These are phyloP conservation scores for Rhizomucor pusillus DNA, from an alignment of 371 early-diverging fungal species.

Conservation along the genomic window DNA sequence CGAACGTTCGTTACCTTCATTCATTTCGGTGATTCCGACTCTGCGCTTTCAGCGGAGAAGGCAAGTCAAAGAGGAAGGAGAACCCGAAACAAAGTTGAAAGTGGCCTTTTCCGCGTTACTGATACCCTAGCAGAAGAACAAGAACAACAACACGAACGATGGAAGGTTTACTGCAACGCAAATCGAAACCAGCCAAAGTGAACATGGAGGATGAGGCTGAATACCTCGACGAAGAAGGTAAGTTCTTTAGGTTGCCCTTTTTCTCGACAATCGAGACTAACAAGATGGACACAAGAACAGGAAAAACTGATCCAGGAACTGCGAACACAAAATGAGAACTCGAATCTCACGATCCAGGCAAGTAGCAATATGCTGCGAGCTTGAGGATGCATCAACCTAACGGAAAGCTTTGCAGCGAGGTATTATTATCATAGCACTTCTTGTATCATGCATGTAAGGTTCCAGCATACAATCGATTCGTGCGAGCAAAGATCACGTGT, in stretches of 20 bases:
- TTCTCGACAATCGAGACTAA: background rate
- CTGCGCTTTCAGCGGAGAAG: too few relatives aligned
- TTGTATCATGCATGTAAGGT: conserved; percentile 25
- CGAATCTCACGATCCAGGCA: conserved; percentile 33
- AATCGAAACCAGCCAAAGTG: background rate
- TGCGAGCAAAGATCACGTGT: too few relatives aligned
- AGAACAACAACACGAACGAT: too few relatives aligned
- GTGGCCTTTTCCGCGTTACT: too few relatives aligned
- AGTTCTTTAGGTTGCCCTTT: background rate
- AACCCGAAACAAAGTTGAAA: too few relatives aligned
- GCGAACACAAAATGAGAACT: conserved; percentile 29
- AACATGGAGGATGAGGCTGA: conserved; percentile 28
- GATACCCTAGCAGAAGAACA: too few relatives aligned
- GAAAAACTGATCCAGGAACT: conserved; percentile 29
- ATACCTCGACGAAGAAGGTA: conserved; percentile 40
- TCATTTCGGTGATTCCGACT: too few relatives aligned
- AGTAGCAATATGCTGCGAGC: too few relatives aligned
- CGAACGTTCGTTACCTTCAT: too few relatives aligned
- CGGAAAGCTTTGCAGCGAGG: conserved; percentile 17
- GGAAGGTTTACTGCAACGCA: conserved; percentile 12
- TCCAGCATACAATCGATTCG: background rate
- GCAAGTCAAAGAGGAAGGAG: too few relatives aligned
- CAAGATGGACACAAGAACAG: conserved; percentile 24
- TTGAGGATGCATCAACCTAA: background rate
- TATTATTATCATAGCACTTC: conserved; percentile 18